Percentiles rank a stretch among this genome's conserved stretches.
phyloP scores from a whole-genome alignment of 169 alveolate genomes.

The Theileria parva region DNA sequence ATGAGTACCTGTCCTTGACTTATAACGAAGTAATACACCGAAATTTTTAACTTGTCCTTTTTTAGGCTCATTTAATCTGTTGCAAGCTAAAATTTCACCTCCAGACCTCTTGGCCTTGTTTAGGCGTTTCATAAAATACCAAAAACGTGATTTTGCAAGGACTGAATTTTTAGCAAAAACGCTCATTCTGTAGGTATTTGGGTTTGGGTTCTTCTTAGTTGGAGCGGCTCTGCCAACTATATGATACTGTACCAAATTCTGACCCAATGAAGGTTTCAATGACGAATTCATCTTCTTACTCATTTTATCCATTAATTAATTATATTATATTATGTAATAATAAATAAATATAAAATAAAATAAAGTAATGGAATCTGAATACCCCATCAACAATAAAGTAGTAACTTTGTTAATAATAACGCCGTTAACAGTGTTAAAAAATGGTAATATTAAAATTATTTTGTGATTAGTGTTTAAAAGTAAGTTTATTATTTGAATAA shows the following conservation, averaged over 20 bases:
- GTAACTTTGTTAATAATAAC: neutral
- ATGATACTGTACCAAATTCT: conserved; percentile 86
- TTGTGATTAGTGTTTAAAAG: neutral
- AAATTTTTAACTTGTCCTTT: conserved; percentile 92
- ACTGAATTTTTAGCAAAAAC: conserved; percentile 96
- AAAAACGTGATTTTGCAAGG: conserved; percentile 95
- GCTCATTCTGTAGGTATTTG: conserved; percentile 92
- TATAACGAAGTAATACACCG: conserved; percentile 96
- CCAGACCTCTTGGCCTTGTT: conserved; percentile 92
- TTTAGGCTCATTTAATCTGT: conserved; percentile 84
- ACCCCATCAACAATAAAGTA: neutral
- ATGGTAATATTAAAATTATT: neutral
- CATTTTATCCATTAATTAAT: conserved; percentile 10
- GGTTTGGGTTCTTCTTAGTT: conserved; percentile 88
- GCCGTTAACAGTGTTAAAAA: neutral
- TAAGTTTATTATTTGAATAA: no score
- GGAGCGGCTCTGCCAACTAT: conserved; percentile 96
- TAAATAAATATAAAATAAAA: neutral
- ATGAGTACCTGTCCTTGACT: conserved; percentile 97
- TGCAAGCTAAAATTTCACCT: conserved; percentile 95
- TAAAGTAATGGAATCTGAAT: neutral
- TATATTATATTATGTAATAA: neutral
- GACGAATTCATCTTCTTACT: conserved; percentile 68
- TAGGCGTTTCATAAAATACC: conserved; percentile 95
- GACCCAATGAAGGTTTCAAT: conserved; percentile 73